Evolutionary conservation across 768 basidiomycete species (phyloP).

Genomic region (Termitomyces titanicus): DNA sequence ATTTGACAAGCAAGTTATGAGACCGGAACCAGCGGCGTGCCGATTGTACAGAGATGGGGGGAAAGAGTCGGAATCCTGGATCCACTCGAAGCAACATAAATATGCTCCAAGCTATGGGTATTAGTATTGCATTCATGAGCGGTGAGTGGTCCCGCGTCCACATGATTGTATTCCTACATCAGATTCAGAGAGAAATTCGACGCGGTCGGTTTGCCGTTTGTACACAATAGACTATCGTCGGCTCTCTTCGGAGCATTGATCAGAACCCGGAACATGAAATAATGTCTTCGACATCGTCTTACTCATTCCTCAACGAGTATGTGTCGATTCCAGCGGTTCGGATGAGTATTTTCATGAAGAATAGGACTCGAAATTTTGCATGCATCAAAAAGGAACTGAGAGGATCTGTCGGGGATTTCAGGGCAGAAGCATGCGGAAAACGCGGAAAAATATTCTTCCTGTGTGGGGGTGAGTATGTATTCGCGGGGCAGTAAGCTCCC

Average conservation of each 20-base stretch:
- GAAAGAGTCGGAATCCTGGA: not conserved
- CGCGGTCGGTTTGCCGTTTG: conserved; percentile 1
- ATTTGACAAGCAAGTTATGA: conserved; percentile 12
- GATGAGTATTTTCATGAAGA: too few relatives aligned
- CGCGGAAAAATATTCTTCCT: conserved; percentile 7
- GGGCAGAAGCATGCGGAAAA: conserved; percentile 8
- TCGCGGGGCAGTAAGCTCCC: too few relatives aligned
- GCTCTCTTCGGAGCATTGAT: not conserved
- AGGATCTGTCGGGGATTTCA: conserved; percentile 6
- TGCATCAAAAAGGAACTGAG: too few relatives aligned
- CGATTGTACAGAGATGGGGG: not conserved
- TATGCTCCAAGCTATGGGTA: not conserved
- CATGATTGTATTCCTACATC: conserved; percentile 7
- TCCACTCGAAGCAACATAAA: not conserved
- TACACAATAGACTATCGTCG: not conserved
- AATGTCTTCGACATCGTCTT: too few relatives aligned
- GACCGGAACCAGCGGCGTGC: not conserved
- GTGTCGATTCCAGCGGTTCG: not conserved
- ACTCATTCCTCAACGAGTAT: not conserved
- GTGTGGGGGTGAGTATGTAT: too few relatives aligned
- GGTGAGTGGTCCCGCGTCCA: conserved; percentile 5
- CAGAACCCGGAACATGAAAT: not conserved
- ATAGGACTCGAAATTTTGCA: too few relatives aligned
- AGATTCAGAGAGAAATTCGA: not conserved
- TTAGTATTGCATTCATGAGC: not conserved